Base-by-base conservation (phyloP, 1,139 yeast genomes). In the Yamadazyma epiphylla region DNA sequence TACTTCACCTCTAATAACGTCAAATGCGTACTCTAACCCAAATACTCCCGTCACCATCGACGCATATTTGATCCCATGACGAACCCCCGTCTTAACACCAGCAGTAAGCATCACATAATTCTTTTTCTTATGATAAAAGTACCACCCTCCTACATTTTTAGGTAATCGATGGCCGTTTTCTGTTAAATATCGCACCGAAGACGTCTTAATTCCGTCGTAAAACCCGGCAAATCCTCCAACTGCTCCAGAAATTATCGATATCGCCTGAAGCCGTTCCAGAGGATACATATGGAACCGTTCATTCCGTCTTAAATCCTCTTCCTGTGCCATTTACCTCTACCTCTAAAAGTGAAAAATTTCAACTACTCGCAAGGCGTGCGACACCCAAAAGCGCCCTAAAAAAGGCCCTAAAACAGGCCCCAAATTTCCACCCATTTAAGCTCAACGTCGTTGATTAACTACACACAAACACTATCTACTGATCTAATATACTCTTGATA, bases 401-500 rank as follows among this genome's bases (percentile, higher is more conserved):
- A n/a, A n/a, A n/a, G n/a, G n/a, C n/a, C n/a, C n/a, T n/a, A n/a
- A n/a, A n/a, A n/a, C n/a, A n/a, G n/a, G n/a, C n/a, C n/a, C n/a
- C n/a, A n/a, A n/a, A n/a, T n/a, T n/a, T n/a, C n/a, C n/a, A n/a
- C n/a, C n/a, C n/a, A n/a, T n/a, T n/a, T n/a, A n/a, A n/a, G n/a
- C n/a, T n/a, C n/a, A n/a, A n/a, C n/a, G n/a, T n/a, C n/a, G n/a
- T n/a, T n/a, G n/a, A n/a, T n/a, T n/a, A n/a, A n/a, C n/a, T n/a
- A n/a, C n/a, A n/a, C n/a, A n/a, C n/a, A n/a, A n/a, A n/a, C n/a
- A n/a, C n/a, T n/a, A n/a, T n/a, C 36, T 67, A 88, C 64, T 88
- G 96, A 50, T 95, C 94, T 55, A 89, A 74, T 44, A 89, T 86
- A 39, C 91, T 81, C 70, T 88, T 89, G 49, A 89, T 96, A 59